Evolutionary conservation across 2,329 filamentous ascomycete genomes (phyloP), one percentile per base, ranked within the genome.

Genomic region (Ascochyta pisi): DNA sequence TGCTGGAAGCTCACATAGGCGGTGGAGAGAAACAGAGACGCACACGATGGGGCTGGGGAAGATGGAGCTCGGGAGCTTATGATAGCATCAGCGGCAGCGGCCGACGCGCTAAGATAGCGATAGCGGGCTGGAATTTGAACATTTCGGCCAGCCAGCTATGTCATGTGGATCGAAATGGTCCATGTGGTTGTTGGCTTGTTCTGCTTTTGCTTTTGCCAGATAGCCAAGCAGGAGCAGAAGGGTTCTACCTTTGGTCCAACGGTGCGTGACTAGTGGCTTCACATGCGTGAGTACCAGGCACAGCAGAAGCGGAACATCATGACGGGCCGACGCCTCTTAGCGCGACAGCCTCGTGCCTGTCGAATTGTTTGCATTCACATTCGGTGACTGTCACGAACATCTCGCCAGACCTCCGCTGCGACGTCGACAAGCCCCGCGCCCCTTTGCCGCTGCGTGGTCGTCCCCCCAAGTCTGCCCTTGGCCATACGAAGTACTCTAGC

Each of bases 381-480:
- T 44, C 33, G 34, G 37, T 46, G 42, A 47, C 42, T 46, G 53
- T 39, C 46, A 55, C 47, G 53, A 56, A 56, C 47, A 50, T 51
- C 42, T 46, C 53, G 39, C 53, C 48, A 50, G 53, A 56, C 57
- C 45, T 46, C 55, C 45, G 42, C 52, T 43, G 53, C 47, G 53
- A 56, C 53, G 53, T 56, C 47, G 47, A 56, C 53, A 56, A 56
- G 42, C 56, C 55, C 61, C 59, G 41, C 57, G 52, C 57, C 64
- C 65, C 62, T 62, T 64, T 63, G 66, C 64, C 66, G 68, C 68
- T 69, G 66, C 63, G 66, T 72, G 69, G 53, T 56, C 53, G 47
- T 50, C 66, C 64, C 64, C 67, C 54, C 60, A 52, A 66, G 65
- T 70, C 67, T 72, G 66, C 66, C 57, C 55, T 54, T 63, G 63